Evolutionary conservation across 2,329 filamentous ascomycete genomes (phyloP).

Genomic region (Rhynchosporium graminicola): DNA sequence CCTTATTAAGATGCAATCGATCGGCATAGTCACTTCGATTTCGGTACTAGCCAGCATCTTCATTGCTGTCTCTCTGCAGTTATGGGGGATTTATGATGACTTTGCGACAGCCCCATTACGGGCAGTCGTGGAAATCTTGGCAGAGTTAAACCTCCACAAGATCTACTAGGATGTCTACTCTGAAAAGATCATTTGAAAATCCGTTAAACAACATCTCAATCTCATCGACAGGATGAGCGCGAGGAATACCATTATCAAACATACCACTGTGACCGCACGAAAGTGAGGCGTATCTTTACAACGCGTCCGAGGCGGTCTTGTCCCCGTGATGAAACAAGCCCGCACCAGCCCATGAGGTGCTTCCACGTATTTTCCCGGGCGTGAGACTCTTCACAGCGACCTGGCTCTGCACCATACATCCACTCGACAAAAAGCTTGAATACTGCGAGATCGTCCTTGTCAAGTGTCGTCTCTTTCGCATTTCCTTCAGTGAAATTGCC

Average conservation of each 20-base stretch:
- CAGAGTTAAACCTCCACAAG: too few species aligned
- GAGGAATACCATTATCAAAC: not conserved
- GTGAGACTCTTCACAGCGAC: not conserved
- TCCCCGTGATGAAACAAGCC: not conserved
- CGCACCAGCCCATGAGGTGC: not conserved
- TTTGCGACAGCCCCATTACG: too few species aligned
- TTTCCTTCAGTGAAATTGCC: conserved; percentile 17
- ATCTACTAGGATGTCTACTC: too few species aligned
- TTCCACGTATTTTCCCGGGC: not conserved
- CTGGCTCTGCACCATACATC: not conserved
- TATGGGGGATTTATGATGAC: too few species aligned
- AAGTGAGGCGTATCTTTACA: not conserved
- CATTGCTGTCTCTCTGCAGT: too few species aligned
- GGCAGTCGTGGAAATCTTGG: too few species aligned
- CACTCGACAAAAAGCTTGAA: conserved; percentile 15
- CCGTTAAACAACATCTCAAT: not conserved
- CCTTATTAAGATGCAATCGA: too few species aligned
- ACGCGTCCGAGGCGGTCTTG: not conserved
- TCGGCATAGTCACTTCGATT: too few species aligned
- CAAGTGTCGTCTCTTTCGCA: conserved; percentile 5
- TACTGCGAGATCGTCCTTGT: conserved; percentile 16
- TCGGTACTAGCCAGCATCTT: too few species aligned
- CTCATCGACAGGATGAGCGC: not conserved
- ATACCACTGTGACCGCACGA: too few species aligned
- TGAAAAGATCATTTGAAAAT: not conserved